Conservation (phyloP, 2,329 filamentous ascomycete genomes). For the Paracoccidioides lutzii region DNA sequence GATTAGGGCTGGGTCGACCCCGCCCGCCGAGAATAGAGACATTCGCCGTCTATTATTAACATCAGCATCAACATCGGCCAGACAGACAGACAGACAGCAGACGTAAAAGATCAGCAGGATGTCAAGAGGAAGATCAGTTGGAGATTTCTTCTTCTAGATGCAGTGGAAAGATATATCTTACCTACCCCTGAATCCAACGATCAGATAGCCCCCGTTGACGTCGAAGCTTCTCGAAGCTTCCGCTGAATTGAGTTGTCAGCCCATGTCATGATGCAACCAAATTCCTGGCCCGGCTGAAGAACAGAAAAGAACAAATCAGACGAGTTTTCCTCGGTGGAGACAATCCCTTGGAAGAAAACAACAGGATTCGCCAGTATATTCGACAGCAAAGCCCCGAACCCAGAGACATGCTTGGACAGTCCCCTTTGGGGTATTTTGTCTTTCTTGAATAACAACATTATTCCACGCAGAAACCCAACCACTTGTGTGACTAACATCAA, state of each 20-base stretch:
- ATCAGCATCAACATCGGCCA: neutral
- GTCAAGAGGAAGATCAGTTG: neutral
- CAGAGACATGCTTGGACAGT: no score
- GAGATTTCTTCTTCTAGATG: neutral
- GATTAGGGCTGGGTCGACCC: neutral
- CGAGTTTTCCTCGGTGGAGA: neutral
- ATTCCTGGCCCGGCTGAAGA: neutral
- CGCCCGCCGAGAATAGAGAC: neutral
- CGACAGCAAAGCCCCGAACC: no score
- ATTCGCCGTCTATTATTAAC: no score
- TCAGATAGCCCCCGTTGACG: neutral
- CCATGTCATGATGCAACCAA: conserved; percentile 1
- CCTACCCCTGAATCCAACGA: no score
- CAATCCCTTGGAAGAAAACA: neutral
- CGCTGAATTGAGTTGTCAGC: conserved; percentile 2
- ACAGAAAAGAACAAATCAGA: no score
- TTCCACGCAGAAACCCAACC: neutral
- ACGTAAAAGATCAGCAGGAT: no score
- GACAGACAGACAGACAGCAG: neutral
- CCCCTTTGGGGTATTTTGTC: no score
- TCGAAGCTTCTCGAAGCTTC: conserved; percentile 30
- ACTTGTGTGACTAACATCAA: neutral
- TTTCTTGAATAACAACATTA: neutral
- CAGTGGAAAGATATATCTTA: no score
- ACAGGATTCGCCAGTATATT: no score